A percentile compares a stretch with the other conserved stretches of the same genome.
phyloP scores from a whole-genome alignment of 169 alveolate species.

The Blepharisma undulans region DNA sequence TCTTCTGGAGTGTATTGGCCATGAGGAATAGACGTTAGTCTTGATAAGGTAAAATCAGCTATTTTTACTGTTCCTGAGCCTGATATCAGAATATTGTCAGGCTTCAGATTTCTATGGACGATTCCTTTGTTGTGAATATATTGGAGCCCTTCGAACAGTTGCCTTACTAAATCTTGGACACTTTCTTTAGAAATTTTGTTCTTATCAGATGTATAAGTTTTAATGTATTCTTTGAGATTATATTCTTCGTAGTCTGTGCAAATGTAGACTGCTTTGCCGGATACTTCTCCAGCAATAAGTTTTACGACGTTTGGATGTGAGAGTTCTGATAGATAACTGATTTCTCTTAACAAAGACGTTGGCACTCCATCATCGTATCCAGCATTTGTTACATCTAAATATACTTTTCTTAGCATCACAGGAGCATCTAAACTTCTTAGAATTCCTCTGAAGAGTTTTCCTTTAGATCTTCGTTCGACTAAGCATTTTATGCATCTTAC shows the following conservation, averaged over 20 bases:
- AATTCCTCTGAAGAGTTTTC: constrained; percentile 58
- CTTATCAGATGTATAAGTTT: neutral
- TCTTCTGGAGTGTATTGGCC: constrained; percentile 86
- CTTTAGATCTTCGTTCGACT: constrained; percentile 73
- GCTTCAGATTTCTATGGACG: constrained; percentile 84
- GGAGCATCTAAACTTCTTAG: constrained; percentile 39
- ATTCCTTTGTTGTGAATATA: constrained; percentile 80
- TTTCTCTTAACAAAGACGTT: constrained; percentile 77
- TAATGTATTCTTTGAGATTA: constrained; percentile 59
- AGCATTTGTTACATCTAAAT: constrained; percentile 79
- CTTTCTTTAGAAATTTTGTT: constrained; percentile 27
- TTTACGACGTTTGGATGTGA: constrained; percentile 42
- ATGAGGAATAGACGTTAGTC: constrained; percentile 62
- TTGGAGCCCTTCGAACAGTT: constrained; percentile 70
- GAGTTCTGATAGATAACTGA: constrained; percentile 60
- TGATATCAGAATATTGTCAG: constrained; percentile 75
- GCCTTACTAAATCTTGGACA: constrained; percentile 44
- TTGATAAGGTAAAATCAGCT: constrained; percentile 80
- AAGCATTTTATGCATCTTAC: constrained; percentile 41
- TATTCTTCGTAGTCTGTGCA: constrained; percentile 44
- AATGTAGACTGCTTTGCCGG: constrained; percentile 38
- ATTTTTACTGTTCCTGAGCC: constrained; percentile 70
- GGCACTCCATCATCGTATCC: constrained; percentile 85
- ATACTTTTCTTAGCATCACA: constrained; percentile 71
- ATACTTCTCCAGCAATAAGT: constrained; percentile 42